phyloP scores from a whole-genome alignment of 345 rosid species.

The Arabis alpina region DNA sequence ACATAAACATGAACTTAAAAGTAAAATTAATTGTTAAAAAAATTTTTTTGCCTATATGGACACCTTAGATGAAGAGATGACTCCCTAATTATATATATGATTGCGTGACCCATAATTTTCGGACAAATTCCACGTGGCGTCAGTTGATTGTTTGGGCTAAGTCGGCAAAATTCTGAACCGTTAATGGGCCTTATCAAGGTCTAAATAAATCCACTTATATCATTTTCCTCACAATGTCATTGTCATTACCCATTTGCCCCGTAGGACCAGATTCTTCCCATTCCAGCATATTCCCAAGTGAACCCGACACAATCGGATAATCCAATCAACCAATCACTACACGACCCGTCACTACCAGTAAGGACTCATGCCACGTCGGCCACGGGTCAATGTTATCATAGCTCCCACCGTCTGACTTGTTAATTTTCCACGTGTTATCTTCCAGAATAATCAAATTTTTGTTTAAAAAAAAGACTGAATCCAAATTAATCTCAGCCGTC shows the following conservation, averaged over 20 bases:
- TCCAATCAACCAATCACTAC: constrained; percentile 26
- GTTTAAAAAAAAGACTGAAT: neutral
- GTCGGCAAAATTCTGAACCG: constrained; percentile 26
- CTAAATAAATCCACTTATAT: constrained; percentile 11
- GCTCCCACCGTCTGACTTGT: constrained; percentile 52
- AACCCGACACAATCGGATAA: constrained; percentile 29
- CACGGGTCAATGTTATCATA: constrained; percentile 13
- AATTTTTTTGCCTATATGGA: too few species aligned
- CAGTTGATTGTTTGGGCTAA: neutral
- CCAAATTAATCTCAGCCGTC: constrained; percentile 48
- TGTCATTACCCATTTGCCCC: constrained; percentile 20
- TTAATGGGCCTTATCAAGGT: constrained; percentile 19
- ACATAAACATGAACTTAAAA: too few species aligned
- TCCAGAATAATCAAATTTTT: constrained; percentile 38
- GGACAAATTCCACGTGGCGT: constrained; percentile 18
- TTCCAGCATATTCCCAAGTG: constrained; percentile 38
- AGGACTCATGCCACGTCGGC: constrained; percentile 27
- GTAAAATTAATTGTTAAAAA: too few species aligned
- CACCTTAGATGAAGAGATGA: too few species aligned
- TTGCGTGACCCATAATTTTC: neutral
- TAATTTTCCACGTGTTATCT: constrained; percentile 45
- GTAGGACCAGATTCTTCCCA: constrained; percentile 29
- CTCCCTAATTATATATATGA: too few species aligned
- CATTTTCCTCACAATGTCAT: constrained; percentile 23
- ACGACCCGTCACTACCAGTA: constrained; percentile 10